phyloP scores from a whole-genome alignment of 2,329 filamentous ascomycete species.

The Thyridium curvatum region DNA sequence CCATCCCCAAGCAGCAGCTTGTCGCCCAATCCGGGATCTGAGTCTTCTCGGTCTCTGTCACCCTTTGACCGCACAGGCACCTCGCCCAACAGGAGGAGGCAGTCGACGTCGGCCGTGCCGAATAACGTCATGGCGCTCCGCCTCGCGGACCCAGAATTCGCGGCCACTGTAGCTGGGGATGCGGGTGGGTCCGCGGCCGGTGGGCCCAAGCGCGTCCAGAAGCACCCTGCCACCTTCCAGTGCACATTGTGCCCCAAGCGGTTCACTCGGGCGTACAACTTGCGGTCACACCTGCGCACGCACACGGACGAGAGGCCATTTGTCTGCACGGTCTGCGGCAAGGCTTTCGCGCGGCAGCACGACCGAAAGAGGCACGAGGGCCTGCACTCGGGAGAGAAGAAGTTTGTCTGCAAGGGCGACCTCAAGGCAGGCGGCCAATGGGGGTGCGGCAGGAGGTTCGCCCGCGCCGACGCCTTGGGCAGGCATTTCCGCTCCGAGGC shows the following conservation, averaged over 20 bases:
- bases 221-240: conserved; percentile 96
- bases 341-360: conserved; percentile 95
- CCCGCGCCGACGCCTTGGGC: conserved; percentile 88
- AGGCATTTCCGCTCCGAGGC: conserved; percentile 95
- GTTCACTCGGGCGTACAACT: conserved; percentile 93
- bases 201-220: conserved; percentile 77
- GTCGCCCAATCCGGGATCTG: conserved; percentile 43
- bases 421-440: conserved; percentile 78
- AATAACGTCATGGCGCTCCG: conserved; percentile 75
- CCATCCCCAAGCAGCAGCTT: conserved; percentile 31
- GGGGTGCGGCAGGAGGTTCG: conserved; percentile 91
- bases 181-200: conserved; percentile 45
- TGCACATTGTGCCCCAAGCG: conserved; percentile 90
- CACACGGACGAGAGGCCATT: conserved; percentile 97
- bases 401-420: conserved; percentile 92
- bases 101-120: conserved; percentile 57
- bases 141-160: conserved; percentile 81
- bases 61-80: conserved; percentile 49
- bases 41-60: conserved; percentile 50
- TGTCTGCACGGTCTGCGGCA: conserved; percentile 93
- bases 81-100: conserved; percentile 44
- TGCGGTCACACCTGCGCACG: conserved; percentile 89
- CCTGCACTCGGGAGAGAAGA: conserved; percentile 94
- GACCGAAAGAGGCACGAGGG: conserved; percentile 97
- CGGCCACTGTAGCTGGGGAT: conserved; percentile 58